Percentiles rank a stretch among this genome's conserved stretches.
These are phyloP conservation scores for Cladorrhinum samala DNA, from an alignment of 495 filamentous ascomycete genomes.

Conservation along the genomic window DNA sequence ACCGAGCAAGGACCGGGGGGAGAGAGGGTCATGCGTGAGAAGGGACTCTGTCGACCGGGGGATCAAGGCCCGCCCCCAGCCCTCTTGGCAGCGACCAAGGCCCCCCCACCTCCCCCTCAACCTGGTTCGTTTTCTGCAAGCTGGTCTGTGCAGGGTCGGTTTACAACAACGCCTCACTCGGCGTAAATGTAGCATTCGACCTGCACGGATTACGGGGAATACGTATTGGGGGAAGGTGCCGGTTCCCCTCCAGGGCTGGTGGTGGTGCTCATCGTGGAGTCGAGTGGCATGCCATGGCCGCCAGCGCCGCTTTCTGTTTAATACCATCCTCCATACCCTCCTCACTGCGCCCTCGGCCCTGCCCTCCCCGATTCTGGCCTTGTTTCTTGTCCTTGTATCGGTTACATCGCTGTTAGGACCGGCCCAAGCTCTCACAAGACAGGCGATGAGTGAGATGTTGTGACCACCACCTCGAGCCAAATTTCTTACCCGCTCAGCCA, in stretches of 20 bases:
- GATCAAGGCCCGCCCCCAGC: conserved; percentile 6
- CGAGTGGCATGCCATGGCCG: conserved; percentile 10
- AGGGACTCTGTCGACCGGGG: neutral
- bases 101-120: too few relatives aligned
- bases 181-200: conserved; percentile 9
- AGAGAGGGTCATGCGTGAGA: neutral
- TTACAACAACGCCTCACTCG: conserved; percentile 21
- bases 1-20: neutral
- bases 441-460: conserved; percentile 1
- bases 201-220: neutral
- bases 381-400: conserved; percentile 3
- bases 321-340: conserved; percentile 10
- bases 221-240: neutral
- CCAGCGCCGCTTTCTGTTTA: conserved; percentile 12
- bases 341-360: conserved; percentile 4
- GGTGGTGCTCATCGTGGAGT: conserved; percentile 10
- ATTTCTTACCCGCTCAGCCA: neutral
- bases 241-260: conserved; percentile 2
- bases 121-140: conserved; percentile 7
- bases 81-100: conserved; percentile 9
- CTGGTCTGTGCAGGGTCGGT: conserved; percentile 16
- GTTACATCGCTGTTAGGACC: conserved; percentile 4
- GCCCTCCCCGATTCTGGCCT: conserved; percentile 8
- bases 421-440: neutral
- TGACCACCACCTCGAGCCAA: conserved; percentile 6